phyloP scores from a whole-genome alignment of 768 basidiomycete species.

The Mycena sanguinolenta region DNA sequence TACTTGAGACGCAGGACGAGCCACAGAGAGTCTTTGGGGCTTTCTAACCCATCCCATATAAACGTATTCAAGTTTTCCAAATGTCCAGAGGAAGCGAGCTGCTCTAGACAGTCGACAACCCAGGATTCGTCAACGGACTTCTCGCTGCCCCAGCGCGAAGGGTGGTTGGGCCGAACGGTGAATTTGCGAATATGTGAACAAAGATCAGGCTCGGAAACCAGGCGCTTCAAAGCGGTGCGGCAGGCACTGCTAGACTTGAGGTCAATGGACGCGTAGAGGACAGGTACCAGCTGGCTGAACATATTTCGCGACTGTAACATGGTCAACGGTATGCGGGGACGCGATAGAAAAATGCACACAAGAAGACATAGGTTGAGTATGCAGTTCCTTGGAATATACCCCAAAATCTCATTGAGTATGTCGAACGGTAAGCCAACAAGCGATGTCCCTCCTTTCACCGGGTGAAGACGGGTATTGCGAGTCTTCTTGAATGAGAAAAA shows the following conservation, averaged over 20 bases:
- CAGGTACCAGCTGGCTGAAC: slow-evolving; percentile 20
- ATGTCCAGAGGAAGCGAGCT: slow-evolving; percentile 26
- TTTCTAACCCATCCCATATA: slow-evolving; percentile 38
- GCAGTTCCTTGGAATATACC: not conserved
- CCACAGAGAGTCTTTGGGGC: slow-evolving; percentile 38
- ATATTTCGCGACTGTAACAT: slow-evolving; percentile 20
- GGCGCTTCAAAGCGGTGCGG: slow-evolving; percentile 15
- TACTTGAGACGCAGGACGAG: slow-evolving; percentile 32
- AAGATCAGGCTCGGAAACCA: slow-evolving; percentile 17
- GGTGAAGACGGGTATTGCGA: not conserved
- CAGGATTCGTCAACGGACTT: slow-evolving; percentile 27
- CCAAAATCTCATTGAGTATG: not conserved
- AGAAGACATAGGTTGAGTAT: slow-evolving; percentile 21
- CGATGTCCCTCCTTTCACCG: not conserved
- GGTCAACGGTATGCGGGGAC: slow-evolving; percentile 5
- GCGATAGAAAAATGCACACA: not conserved
- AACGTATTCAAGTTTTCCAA: slow-evolving; percentile 31
- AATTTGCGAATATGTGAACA: slow-evolving; percentile 20
- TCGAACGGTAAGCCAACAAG: slow-evolving; percentile 16
- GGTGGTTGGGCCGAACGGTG: slow-evolving; percentile 25
- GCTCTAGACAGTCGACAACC: slow-evolving; percentile 28
- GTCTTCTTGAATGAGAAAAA: slow-evolving; percentile 10
- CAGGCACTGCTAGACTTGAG: slow-evolving; percentile 29
- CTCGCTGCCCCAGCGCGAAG: slow-evolving; percentile 30
- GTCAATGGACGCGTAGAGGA: slow-evolving; percentile 31